Base-by-base conservation (phyloP, 495 filamentous ascomycete species). In the Xylaria palmicola region DNA sequence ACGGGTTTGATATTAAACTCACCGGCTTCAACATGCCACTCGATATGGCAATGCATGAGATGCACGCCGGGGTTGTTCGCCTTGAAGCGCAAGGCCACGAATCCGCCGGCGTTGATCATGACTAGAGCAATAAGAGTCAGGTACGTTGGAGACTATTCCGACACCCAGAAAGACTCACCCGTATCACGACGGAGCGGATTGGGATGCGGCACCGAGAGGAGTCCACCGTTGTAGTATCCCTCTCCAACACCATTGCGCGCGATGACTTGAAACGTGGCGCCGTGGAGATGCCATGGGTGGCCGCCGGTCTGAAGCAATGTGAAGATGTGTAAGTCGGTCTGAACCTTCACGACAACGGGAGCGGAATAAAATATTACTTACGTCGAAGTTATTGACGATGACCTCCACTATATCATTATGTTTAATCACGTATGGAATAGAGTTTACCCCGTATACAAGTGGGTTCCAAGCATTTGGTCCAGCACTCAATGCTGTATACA, bases 31-130 rank as follows among this genome's bases (percentile, higher is more conserved):
- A 90, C 81, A 68, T 93, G 90, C 88, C 89, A 92, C 77, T 91
- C 89, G 36, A 91, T 81, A 73, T 91, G 89, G 74, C 90, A 93
- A 69, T 93, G 90, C 73, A 92, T 90, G 19, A 92, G 73, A 84
- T 86, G 91, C 26, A 91, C 81, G 50, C 88, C 91, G n/a, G 91
- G 88, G 68, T 96, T 95, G 59, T 81, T 62, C 0, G 84, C 83
- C 24, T 71, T 72, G 64, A 86, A 87, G 39, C 85, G 79, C 20
- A 88, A 69, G 3, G 87, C 83, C 6, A 79, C 76, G 66, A 83
- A 79, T n/a, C 80, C 82, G 30, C 79, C 71, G 4, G 83, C 77
- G 40, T 76, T 74, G 40, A 87, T 78, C 45, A 76, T 63, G 3
- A 88, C 63, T n/a, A n/a, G n/a, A n/a, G n/a, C n/a, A n/a, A n/a